Evolutionary conservation across 2,329 filamentous ascomycete genomes (phyloP).

Genomic region (Fusarium mexicanum): DNA sequence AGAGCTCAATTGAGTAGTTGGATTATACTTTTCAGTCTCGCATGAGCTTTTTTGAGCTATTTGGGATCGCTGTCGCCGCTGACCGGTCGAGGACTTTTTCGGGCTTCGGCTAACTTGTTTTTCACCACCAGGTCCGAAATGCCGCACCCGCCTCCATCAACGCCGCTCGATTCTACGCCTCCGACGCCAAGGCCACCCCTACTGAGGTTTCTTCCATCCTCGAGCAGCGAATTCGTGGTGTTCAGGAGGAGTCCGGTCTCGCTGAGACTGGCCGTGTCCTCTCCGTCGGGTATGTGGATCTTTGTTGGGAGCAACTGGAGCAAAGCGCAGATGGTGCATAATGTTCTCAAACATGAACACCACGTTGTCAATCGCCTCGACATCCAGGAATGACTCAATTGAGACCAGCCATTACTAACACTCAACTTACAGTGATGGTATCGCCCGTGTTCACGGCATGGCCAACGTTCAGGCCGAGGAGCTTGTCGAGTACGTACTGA

Average conservation of each 20-base stretch:
- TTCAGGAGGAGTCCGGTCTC: slow-evolving; percentile 94
- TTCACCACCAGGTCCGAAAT: slow-evolving; percentile 80
- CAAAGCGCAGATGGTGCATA: slow-evolving; percentile 22
- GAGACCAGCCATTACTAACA: slow-evolving; percentile 42
- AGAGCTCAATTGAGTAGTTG: slow-evolving; percentile 51
- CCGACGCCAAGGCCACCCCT: slow-evolving; percentile 92
- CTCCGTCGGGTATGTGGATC: slow-evolving; percentile 89
- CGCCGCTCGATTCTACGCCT: slow-evolving; percentile 85
- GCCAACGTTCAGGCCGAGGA: slow-evolving; percentile 99
- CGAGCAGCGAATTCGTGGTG: slow-evolving; percentile 98
- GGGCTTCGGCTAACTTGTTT: slow-evolving; percentile 66
- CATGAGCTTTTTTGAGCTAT: slow-evolving; percentile 50
- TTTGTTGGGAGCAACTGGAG: slow-evolving; percentile 31
- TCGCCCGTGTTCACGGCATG: slow-evolving; percentile 99
- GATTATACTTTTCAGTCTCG: slow-evolving; percentile 18
- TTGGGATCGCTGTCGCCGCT: slow-evolving; percentile 43
- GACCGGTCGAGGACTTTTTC: slow-evolving; percentile 48
- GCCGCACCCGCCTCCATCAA: slow-evolving; percentile 81
- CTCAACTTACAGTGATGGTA: slow-evolving; percentile 85
- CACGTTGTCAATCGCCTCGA: slow-evolving; percentile 11
- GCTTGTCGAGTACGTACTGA: slow-evolving; percentile 90
- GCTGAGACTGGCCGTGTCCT: slow-evolving; percentile 99
- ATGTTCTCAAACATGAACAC: slow-evolving; percentile 16
- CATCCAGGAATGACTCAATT: slow-evolving; percentile 31
- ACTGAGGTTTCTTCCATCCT: slow-evolving; percentile 99